Percentiles rank a stretch among this genome's conserved stretches.
These are phyloP conservation scores for Dichomitus squalens DNA, from an alignment of 1,284 basidiomycete species.

Conservation along the genomic window DNA sequence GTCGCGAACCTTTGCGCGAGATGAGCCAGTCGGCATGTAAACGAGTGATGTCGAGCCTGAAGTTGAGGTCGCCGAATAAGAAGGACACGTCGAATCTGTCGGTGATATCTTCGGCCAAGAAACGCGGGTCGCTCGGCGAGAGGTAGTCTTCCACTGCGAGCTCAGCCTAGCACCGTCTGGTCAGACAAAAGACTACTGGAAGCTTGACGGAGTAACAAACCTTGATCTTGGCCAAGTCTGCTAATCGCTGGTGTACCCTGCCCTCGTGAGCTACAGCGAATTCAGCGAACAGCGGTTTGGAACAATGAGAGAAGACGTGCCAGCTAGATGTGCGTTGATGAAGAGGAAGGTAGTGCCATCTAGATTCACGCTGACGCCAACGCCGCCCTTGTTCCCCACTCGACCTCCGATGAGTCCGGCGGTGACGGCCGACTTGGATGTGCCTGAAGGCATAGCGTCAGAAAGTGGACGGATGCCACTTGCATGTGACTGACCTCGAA, in stretches of 20 bases:
- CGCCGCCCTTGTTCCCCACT: slow-evolving; percentile 85
- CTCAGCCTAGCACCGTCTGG: slow-evolving; percentile 47
- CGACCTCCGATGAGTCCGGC: slow-evolving; percentile 87
- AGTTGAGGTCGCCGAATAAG: slow-evolving; percentile 82
- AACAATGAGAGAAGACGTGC: slow-evolving; percentile 38
- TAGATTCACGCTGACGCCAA: slow-evolving; percentile 81
- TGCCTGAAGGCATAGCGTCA: slow-evolving; percentile 42
- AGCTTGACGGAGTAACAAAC: slow-evolving; percentile 34
- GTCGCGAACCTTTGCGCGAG: slow-evolving; percentile 34
- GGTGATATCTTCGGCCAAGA: slow-evolving; percentile 73
- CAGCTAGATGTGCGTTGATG: slow-evolving; percentile 87
- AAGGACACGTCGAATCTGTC: slow-evolving; percentile 86
- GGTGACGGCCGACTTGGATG: slow-evolving; percentile 74
- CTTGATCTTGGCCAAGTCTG: slow-evolving; percentile 78
- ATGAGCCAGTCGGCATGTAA: slow-evolving; percentile 73
- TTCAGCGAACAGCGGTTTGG: neutral
- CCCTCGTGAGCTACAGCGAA: slow-evolving; percentile 69
- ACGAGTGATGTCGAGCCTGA: slow-evolving; percentile 72
- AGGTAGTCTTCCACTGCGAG: slow-evolving; percentile 71
- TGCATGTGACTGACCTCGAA: slow-evolving; percentile 46
- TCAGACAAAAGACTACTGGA: neutral
- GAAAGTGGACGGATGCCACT: slow-evolving; percentile 1
- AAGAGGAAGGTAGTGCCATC: slow-evolving; percentile 78
- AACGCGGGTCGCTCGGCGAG: slow-evolving; percentile 59
- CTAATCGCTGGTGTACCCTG: slow-evolving; percentile 65